These are phyloP conservation scores for Raphanus sativus DNA, from an alignment of 345 rosid species.

Conservation along the genomic window DNA sequence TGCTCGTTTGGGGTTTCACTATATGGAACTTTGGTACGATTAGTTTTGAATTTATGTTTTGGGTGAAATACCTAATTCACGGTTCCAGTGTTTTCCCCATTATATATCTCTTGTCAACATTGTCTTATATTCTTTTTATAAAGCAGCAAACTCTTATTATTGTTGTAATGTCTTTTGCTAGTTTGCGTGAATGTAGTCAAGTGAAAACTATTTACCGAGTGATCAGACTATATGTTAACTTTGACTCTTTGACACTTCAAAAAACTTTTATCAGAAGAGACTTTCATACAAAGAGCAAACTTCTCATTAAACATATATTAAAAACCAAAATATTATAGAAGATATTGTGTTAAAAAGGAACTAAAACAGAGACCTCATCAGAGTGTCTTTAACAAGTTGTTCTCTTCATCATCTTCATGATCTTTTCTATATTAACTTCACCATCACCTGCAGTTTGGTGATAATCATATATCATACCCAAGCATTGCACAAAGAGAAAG, in stretches of 20 bases:
- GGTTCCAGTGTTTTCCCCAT: constrained; percentile 9
- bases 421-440: constrained; percentile 65
- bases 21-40: constrained; percentile 22
- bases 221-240: background rate
- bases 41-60: constrained; percentile 4
- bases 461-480: background rate
- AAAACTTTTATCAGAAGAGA: too few species aligned
- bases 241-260: too few species aligned
- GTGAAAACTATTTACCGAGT: background rate
- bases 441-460: constrained; percentile 59
- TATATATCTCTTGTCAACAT: constrained; percentile 21
- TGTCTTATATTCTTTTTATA: background rate
- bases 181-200: background rate
- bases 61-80: constrained; percentile 24
- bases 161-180: background rate
- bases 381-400: constrained; percentile 28
- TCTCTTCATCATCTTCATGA: constrained; percentile 73
- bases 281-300: too few species aligned
- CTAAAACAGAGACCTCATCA: too few species aligned
- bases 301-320: too few species aligned
- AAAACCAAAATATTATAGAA: too few species aligned
- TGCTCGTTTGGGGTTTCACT: constrained; percentile 22
- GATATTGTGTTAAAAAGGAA: too few species aligned
- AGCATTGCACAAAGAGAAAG: background rate
- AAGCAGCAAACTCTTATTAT: background rate